Conservation (phyloP, 495 filamentous ascomycete genomes). For the Trichoderma reesei region DNA sequence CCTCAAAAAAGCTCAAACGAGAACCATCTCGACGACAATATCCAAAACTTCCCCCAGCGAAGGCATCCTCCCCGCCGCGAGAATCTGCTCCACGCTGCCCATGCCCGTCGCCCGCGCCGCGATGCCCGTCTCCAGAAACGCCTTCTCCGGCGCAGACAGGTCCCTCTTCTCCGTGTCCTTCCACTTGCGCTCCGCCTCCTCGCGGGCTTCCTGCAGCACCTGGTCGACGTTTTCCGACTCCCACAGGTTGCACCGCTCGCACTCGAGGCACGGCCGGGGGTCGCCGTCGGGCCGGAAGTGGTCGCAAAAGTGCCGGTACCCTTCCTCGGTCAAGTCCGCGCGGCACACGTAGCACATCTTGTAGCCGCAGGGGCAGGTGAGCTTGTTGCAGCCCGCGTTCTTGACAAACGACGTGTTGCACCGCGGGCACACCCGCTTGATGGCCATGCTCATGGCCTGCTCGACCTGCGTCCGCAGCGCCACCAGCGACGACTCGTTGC, state of each 20-base stretch:
- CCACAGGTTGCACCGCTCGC: slow-evolving; percentile 85
- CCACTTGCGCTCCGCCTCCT: slow-evolving; percentile 77
- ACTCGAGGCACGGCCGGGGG: slow-evolving; percentile 62
- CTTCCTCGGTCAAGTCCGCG: slow-evolving; percentile 49
- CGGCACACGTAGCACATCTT: slow-evolving; percentile 94
- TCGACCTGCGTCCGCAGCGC: slow-evolving; percentile 82
- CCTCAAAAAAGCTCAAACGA: slow-evolving; percentile 13
- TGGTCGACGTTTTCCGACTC: slow-evolving; percentile 73
- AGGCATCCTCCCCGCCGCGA: slow-evolving; percentile 26
- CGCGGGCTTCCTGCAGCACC: slow-evolving; percentile 63
- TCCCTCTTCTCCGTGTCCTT: slow-evolving; percentile 51
- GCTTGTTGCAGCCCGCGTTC: slow-evolving; percentile 85
- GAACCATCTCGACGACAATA: slow-evolving; percentile 31
- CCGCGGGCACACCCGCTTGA: slow-evolving; percentile 89
- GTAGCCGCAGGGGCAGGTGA: slow-evolving; percentile 96
- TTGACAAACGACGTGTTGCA: slow-evolving; percentile 91
- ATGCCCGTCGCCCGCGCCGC: slow-evolving; percentile 17
- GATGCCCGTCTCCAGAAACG: slow-evolving; percentile 36
- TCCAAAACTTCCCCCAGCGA: slow-evolving; percentile 36
- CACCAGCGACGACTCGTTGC: slow-evolving; percentile 70
- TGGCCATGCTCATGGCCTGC: slow-evolving; percentile 78
- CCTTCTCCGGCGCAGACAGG: slow-evolving; percentile 36
- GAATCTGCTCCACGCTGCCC: slow-evolving; percentile 18
- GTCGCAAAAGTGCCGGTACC: slow-evolving; percentile 88
- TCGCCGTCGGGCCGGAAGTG: slow-evolving; percentile 74